Evolutionary conservation across 805 yeast genomes (phyloP), one percentile per base, ranked within the genome.

Genomic region (Metschnikowia koreensis): DNA sequence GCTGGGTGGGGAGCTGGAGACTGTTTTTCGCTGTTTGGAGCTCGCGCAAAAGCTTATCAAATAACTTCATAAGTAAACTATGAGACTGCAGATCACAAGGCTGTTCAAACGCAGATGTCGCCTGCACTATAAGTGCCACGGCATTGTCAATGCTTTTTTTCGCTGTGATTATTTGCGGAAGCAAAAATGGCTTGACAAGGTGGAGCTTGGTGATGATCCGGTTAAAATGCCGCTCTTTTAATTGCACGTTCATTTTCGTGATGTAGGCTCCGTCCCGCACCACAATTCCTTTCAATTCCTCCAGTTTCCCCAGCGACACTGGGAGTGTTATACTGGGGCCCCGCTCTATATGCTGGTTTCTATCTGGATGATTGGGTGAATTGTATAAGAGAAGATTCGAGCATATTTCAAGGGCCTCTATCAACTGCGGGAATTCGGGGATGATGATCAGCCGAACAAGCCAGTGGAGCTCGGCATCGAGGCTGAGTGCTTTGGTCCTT

Each of bases 251-350:
- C 54, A 85, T 63, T 31, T 79, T 79, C 1, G 78, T 71, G 6
- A 86, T 70, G 54, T 76, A 76, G 11, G 78, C 74, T 7, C 85
- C 84, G 48, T 74, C 76, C 46, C 92, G 65, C 0, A 81, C 79
- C 0, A 86, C 64, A 1, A 82, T 73, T 0, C 93, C 93, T 53
- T 84, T 83, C 13, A 85, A 66, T 2, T 74, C 67, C 51, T 83
- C 86, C 50, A 79, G 77, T 49, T 83, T 79, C 13, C 75, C 69
- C 0, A 83, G 74, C 0, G 83, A 71, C 7, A 86, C 66, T 0
- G 91, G 87, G 46, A 86, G 69, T 51, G 79, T 83, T 47, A 82
- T 75, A 15, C 58, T 39, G 28, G 75, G 74, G 1, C 76, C 77
- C 12, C 71, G 50, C 49, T 66, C 70, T n/a, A 64, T 62, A 39